Evolutionary conservation across 306 rosid genomes (phyloP).

Genomic region (Cicer judaicum): DNA sequence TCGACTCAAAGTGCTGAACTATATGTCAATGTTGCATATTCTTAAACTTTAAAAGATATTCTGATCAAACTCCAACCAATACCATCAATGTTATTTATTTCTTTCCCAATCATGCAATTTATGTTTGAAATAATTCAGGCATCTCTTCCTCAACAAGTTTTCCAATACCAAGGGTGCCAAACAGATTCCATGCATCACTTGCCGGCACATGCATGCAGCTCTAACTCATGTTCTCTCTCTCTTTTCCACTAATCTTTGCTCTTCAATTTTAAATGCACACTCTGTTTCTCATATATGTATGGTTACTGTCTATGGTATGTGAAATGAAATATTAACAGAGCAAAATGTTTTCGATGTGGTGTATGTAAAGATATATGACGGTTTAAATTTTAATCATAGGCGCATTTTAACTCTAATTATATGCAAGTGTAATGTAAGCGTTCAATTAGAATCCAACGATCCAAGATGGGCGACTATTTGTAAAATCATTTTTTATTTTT

Average conservation of each 20-base stretch:
- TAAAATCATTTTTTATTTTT: no score
- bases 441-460: no score
- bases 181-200: constrained; percentile 50
- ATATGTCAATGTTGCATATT: not conserved
- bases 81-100: no score
- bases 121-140: constrained; percentile 28
- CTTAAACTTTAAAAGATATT: not conserved
- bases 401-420: no score
- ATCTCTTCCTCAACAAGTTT: constrained; percentile 41
- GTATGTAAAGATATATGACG: no score
- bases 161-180: constrained; percentile 32
- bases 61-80: no score
- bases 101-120: no score
- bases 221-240: constrained; percentile 44
- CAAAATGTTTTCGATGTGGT: no score
- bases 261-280: not conserved
- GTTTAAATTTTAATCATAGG: no score
- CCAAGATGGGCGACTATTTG: no score
- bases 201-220: constrained; percentile 46
- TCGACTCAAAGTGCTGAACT: not conserved
- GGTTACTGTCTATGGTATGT: not conserved
- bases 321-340: no score
- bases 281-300: not conserved
- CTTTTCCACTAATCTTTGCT: not conserved
- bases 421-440: no score